These are phyloP conservation scores for Phytophthora melonis DNA, from an alignment of 352 stramenopile species.

Conservation along the genomic window DNA sequence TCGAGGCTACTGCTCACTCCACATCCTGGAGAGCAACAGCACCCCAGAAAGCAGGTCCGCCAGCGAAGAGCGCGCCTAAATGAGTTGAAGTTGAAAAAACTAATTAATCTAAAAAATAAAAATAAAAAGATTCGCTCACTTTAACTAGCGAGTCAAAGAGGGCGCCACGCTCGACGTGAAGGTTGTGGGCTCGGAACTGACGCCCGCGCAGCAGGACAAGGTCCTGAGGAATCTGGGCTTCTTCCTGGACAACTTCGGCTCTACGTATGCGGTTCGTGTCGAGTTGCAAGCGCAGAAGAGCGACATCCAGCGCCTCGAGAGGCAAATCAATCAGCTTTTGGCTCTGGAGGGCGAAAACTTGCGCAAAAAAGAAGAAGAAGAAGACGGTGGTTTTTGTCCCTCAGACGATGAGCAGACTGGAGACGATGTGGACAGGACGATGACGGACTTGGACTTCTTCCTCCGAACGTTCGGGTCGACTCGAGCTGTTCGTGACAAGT, in stretches of 20 bases:
- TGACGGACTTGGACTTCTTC: neutral
- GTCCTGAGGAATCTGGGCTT: neutral
- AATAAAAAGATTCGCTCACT: too few relatives aligned
- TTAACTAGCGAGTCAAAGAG: too few relatives aligned
- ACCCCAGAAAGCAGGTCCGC: too few relatives aligned
- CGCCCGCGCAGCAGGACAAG: neutral
- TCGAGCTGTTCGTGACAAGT: neutral
- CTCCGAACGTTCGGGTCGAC: neutral
- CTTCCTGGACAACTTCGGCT: slow-evolving; percentile 1
- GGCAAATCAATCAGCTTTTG: neutral
- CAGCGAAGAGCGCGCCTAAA: neutral
- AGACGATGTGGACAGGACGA: neutral
- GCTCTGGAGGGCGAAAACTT: neutral
- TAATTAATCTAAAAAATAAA: neutral
- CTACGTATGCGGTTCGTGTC: neutral
- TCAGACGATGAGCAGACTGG: too few relatives aligned
- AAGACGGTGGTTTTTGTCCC: too few relatives aligned
- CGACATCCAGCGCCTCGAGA: neutral
- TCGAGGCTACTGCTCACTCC: too few relatives aligned
- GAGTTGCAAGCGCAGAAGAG: slow-evolving; percentile 7
- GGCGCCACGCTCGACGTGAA: slow-evolving; percentile 6
- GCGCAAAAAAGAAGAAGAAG: neutral
- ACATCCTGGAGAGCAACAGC: too few relatives aligned
- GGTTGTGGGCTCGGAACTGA: slow-evolving; percentile 3
- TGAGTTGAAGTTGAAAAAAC: too few relatives aligned